Evolutionary conservation across 164 flowering plant genomes (phyloP), one percentile per base, ranked within the genome.

Genomic region (Magnolia sinica): DNA sequence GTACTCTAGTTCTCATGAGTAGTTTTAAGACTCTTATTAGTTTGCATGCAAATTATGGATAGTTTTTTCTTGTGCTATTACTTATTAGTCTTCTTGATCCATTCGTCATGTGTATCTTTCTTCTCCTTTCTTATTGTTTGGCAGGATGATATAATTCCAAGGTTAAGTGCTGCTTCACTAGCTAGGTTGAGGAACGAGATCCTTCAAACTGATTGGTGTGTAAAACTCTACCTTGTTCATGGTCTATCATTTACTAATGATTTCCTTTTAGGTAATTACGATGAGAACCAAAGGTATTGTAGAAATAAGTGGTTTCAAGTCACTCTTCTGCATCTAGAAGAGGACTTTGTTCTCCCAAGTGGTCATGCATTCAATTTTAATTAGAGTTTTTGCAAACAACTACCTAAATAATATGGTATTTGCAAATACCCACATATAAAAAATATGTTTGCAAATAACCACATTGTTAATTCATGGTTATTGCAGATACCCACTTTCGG

Each of bases 131-230:
- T 66, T 37, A 37, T 37, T 55, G 7, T 31, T 68, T 29, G 51
- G 7, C 10, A 94, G 99, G 98, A 92, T 86, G 98, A 96, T 81
- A 88, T 94, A 64, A 83, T 96, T 72, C 99, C 99, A 70, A 88
- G 93, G 74, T 77, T 96, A 78, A 94, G 95, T 81, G 85, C 82
- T 69, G 92, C 92, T 78, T 87, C 99, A 49, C 76, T 92, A 10
- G 84, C 83, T 55, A 88, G 97, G 81, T 79, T 96, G 86, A 91
- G 97, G 84, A 92, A 86, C 81, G 99, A 96, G 83, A 89, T 96
- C 85, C 83, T 91, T 79, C 89, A 90, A 80, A 96, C 94, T 75
- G 97, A 94, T 85, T 94, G 99, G 97, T 91, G 79, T 85, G 95
- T 73, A 64, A 71, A 73, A 63, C 65, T 50, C 45, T 49, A 49